A percentile compares a stretch with the other conserved stretches of the same genome.
Evolutionary conservation across 441 rosid species (phyloP).

Genomic region (Erodium chrysanthum): DNA sequence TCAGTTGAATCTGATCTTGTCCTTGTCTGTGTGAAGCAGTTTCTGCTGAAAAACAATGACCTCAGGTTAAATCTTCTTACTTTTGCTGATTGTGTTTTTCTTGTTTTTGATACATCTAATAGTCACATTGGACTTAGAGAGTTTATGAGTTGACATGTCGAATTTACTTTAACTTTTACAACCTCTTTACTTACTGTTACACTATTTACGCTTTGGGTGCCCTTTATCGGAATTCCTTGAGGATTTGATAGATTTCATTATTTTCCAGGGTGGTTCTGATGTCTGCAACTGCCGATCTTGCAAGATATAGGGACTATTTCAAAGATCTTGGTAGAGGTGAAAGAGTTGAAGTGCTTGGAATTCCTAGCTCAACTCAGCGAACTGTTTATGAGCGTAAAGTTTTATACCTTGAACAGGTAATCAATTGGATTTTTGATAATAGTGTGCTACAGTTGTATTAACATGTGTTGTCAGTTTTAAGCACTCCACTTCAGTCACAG

Average conservation of each 20-base stretch:
- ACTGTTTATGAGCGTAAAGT: conserved; percentile 54
- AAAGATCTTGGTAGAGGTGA: conserved; percentile 81
- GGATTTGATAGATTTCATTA: conserved; percentile 14
- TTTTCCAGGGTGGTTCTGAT: conserved; percentile 73
- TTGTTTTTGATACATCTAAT: background rate
- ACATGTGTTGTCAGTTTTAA: conserved; percentile 3
- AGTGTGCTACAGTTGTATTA: background rate
- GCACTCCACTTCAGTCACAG: background rate
- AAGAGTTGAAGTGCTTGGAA: conserved; percentile 82
- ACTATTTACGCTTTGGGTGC: too few species aligned
- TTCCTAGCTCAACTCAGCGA: conserved; percentile 55
- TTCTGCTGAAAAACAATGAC: conserved; percentile 57
- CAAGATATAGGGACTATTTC: conserved; percentile 75
- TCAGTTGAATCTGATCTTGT: conserved; percentile 89
- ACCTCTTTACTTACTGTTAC: too few species aligned
- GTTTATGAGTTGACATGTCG: background rate
- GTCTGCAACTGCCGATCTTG: conserved; percentile 96
- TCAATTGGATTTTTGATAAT: conserved; percentile 1
- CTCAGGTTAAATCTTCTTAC: conserved; percentile 42
- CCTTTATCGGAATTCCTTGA: background rate
- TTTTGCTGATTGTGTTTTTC: background rate
- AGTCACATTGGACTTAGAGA: background rate
- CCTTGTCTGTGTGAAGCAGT: conserved; percentile 83
- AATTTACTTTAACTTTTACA: background rate
- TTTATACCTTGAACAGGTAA: conserved; percentile 76